Conservation (phyloP, 2,329 filamentous ascomycete genomes). For the Rhytidhysteron rufulum region DNA sequence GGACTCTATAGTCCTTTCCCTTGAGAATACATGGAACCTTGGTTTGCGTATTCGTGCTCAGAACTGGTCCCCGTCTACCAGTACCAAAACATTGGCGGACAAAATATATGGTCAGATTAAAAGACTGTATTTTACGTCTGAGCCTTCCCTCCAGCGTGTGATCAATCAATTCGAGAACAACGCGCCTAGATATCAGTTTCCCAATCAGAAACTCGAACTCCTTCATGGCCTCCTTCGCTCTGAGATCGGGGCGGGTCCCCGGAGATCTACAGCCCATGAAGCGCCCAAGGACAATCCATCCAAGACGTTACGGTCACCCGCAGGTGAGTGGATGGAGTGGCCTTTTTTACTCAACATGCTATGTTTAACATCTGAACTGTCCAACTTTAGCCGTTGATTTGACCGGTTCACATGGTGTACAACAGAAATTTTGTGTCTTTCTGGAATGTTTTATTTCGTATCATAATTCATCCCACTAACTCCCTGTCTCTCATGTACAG, state of each 20-base stretch:
- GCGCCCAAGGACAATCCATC: neutral
- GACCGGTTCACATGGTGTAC: no score
- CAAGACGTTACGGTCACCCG: conserved; percentile 2
- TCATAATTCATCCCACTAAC: no score
- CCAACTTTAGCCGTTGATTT: no score
- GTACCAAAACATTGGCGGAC: conserved; percentile 7
- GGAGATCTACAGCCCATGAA: conserved; percentile 1
- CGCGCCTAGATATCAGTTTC: conserved; percentile 6
- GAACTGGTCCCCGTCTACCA: conserved; percentile 19
- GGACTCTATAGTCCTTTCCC: conserved; percentile 11
- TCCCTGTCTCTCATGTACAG: no score
- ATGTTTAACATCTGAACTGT: no score
- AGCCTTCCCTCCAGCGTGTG: conserved; percentile 12
- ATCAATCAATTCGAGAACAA: conserved; percentile 13
- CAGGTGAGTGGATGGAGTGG: conserved; percentile 1
- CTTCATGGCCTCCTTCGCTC: conserved; percentile 13
- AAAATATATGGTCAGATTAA: conserved; percentile 16
- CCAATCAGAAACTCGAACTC: conserved; percentile 6
- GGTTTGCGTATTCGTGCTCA: conserved; percentile 12
- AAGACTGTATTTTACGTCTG: conserved; percentile 13
- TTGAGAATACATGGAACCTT: conserved; percentile 20
- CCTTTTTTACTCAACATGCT: no score
- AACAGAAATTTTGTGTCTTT: no score
- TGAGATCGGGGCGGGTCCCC: conserved; percentile 2
- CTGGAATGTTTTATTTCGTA: no score